phyloP scores from a whole-genome alignment of 2,329 filamentous ascomycete species.

The Sporothrix schenckii region DNA sequence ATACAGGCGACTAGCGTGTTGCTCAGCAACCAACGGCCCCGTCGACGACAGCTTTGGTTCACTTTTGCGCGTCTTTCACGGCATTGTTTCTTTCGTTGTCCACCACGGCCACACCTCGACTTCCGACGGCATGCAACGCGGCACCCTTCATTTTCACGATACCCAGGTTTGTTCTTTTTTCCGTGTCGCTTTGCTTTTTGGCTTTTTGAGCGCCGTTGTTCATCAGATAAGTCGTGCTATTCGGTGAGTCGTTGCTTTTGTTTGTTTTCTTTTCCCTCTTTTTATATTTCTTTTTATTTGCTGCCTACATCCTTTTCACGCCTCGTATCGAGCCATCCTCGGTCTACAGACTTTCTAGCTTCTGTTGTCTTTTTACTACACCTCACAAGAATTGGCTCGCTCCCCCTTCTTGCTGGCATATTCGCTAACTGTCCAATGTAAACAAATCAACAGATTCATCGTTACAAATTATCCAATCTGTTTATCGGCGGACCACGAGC shows the following conservation, averaged over 20 bases:
- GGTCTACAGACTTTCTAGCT: neutral
- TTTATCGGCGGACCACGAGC: slow-evolving; percentile 10
- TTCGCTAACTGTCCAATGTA: slow-evolving; percentile 3
- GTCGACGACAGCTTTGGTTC: neutral
- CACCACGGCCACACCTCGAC: slow-evolving; percentile 25
- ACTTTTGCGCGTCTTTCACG: slow-evolving; percentile 13
- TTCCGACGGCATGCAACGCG: slow-evolving; percentile 13
- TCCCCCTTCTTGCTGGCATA: neutral
- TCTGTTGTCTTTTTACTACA: neutral
- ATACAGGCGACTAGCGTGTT: slow-evolving; percentile 26
- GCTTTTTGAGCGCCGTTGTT: slow-evolving; percentile 23
- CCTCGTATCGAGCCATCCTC: neutral
- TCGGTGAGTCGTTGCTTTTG: slow-evolving; percentile 13
- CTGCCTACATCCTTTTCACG: neutral
- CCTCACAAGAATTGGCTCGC: neutral
- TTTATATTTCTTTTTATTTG: neutral
- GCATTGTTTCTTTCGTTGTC: slow-evolving; percentile 18
- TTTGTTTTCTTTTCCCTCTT: neutral
- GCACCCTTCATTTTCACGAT: slow-evolving; percentile 17
- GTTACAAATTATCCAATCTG: neutral
- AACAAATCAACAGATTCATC: slow-evolving; percentile 11
- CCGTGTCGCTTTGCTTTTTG: slow-evolving; percentile 18
- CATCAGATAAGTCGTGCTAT: slow-evolving; percentile 2
- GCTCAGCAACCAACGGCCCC: slow-evolving; percentile 32
- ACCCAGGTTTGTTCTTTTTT: slow-evolving; percentile 22